phyloP scores from a whole-genome alignment of 805 yeast genomes.

The Metschnikowia dekortorum region DNA sequence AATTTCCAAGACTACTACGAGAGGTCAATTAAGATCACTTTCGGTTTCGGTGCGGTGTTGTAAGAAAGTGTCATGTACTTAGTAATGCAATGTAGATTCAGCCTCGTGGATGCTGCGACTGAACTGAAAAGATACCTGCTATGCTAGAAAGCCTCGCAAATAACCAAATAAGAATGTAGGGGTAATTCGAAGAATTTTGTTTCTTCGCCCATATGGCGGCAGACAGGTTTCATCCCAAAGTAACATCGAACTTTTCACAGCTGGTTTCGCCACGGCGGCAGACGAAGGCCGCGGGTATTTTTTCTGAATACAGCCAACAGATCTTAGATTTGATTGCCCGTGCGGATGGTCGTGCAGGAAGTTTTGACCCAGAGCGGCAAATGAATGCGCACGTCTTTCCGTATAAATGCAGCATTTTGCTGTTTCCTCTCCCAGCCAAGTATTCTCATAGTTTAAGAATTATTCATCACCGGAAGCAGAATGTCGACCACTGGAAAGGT shows the following conservation, averaged over 20 bases:
- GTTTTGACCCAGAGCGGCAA: conserved; percentile 2
- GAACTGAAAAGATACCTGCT: neutral
- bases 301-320: neutral
- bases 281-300: conserved; percentile 1
- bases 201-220: neutral
- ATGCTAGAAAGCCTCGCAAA: neutral
- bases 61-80: conserved; percentile 24
- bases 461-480: neutral
- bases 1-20: conserved; percentile 90
- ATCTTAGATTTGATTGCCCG: conserved; percentile 2
- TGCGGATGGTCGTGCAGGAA: conserved; percentile 4
- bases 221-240: neutral
- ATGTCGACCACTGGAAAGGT: conserved; percentile 26
- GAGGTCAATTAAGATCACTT: conserved; percentile 81
- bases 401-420: neutral
- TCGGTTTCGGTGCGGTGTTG: conserved; percentile 93
- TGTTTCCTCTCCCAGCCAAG: neutral
- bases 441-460: conserved; percentile 1
- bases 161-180: no score
- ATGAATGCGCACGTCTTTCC: conserved; percentile 2
- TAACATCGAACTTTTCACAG: neutral
- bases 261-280: neutral
- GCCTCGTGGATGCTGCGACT: neutral
- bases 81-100: neutral
- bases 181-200: neutral